These are phyloP conservation scores for Ogataea sp. DNA, from an alignment of 805 yeast genomes.

Conservation along the genomic window DNA sequence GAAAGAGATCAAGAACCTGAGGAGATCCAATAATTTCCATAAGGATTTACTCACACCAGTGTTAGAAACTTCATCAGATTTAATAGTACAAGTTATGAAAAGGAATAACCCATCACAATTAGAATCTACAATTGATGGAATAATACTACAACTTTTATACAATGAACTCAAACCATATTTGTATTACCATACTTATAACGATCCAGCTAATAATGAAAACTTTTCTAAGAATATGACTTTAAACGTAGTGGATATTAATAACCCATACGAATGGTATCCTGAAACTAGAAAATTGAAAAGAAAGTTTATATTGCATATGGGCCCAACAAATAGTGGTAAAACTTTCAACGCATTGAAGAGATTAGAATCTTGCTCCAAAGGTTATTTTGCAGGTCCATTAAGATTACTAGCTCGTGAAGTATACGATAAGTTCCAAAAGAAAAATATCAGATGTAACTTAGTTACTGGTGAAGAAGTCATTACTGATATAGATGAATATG, in stretches of 20 bases:
- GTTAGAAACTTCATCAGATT: neutral
- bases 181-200: constrained; percentile 18
- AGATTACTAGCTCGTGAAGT: constrained; percentile 87
- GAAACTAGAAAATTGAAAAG: constrained; percentile 74
- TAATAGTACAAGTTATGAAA: too few species aligned
- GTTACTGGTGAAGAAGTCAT: constrained; percentile 95
- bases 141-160: constrained; percentile 22
- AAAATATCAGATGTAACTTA: constrained; percentile 68
- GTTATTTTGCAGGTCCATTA: constrained; percentile 92
- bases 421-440: constrained; percentile 66
- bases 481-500: constrained; percentile 57
- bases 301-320: constrained; percentile 84
- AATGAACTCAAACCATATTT: constrained; percentile 21
- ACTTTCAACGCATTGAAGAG: constrained; percentile 75
- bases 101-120: too few species aligned
- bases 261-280: constrained; percentile 79
- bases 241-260: constrained; percentile 35
- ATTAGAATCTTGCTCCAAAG: constrained; percentile 57
- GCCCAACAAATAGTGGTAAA: constrained; percentile 96
- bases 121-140: constrained; percentile 9
- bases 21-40: too few species aligned
- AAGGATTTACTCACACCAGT: neutral
- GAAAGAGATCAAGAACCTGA: too few species aligned
- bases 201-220: constrained; percentile 23
- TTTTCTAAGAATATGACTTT: constrained; percentile 25